Conservation (phyloP, 2,329 filamentous ascomycete species). For the Colletotrichum magnum region DNA sequence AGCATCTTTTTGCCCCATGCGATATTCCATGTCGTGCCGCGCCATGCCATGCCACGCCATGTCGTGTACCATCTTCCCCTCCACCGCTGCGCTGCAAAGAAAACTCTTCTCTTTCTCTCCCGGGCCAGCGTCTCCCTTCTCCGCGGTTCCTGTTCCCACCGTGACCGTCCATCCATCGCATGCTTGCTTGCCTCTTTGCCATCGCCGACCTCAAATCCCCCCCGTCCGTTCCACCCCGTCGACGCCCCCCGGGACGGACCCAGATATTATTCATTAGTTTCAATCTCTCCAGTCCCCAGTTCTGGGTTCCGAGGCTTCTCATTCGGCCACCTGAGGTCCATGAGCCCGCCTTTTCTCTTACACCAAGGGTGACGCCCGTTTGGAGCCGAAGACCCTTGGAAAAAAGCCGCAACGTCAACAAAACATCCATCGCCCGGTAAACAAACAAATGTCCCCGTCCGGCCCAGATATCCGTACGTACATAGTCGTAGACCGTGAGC, state of each 20-base stretch:
- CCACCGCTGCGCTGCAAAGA: slow-evolving; percentile 12
- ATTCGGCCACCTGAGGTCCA: slow-evolving; percentile 36
- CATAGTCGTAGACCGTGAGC: too few relatives aligned
- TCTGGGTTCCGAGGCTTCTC: slow-evolving; percentile 27
- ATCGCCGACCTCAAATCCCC: slow-evolving; percentile 34
- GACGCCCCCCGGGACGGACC: slow-evolving; percentile 27
- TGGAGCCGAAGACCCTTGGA: slow-evolving; percentile 18
- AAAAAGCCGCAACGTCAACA: slow-evolving; percentile 39
- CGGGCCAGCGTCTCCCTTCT: slow-evolving; percentile 1
- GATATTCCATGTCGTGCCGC: neutral
- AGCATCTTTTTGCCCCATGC: too few relatives aligned
- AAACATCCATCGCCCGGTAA: slow-evolving; percentile 29
- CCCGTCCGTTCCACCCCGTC: slow-evolving; percentile 34
- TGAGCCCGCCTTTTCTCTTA: slow-evolving; percentile 34
- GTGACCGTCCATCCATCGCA: slow-evolving; percentile 11
- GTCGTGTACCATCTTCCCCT: slow-evolving; percentile 3
- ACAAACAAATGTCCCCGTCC: slow-evolving; percentile 21
- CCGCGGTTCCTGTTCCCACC: slow-evolving; percentile 5
- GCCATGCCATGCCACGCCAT: neutral
- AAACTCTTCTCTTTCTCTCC: slow-evolving; percentile 2
- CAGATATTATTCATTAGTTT: slow-evolving; percentile 38
- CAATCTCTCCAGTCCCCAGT: slow-evolving; percentile 13
- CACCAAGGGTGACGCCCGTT: slow-evolving; percentile 23
- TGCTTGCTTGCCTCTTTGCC: slow-evolving; percentile 29
- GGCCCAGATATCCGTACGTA: slow-evolving; percentile 10